Evolutionary conservation across 495 filamentous ascomycete genomes (phyloP).

Genomic region (Penicillium malachiteum): DNA sequence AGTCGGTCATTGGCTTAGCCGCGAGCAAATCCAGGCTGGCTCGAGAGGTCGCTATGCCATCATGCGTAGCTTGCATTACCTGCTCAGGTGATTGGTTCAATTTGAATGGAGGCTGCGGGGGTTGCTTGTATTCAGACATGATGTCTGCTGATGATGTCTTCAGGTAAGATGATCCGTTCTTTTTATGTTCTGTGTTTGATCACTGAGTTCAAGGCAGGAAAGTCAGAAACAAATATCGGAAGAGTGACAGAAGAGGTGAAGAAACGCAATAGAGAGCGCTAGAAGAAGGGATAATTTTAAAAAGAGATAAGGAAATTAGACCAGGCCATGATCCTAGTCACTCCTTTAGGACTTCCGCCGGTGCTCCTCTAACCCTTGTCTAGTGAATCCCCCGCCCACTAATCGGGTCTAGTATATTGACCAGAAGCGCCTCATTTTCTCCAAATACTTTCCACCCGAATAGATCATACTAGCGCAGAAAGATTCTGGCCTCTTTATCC

Average conservation of each 20-base stretch:
- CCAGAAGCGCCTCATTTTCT: background rate
- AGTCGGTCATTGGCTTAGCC: background rate
- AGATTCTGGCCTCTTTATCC: background rate
- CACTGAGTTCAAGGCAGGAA: background rate
- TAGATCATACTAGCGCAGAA: background rate
- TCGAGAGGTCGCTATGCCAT: background rate
- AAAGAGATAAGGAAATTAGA: background rate
- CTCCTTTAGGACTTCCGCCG: background rate
- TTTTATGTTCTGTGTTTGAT: background rate
- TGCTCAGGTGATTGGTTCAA: background rate
- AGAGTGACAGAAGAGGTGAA: background rate
- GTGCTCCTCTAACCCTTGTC: conserved; percentile 1
- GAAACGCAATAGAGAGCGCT: background rate
- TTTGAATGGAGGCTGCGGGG: background rate
- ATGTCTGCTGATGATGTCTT: background rate
- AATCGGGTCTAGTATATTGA: background rate
- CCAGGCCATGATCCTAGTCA: background rate
- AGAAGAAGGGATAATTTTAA: background rate
- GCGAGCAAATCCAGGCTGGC: background rate
- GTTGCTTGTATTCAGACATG: background rate
- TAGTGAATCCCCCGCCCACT: background rate
- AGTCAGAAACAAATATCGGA: background rate
- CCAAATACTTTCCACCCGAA: background rate
- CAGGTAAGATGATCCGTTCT: background rate
- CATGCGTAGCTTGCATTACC: background rate